A percentile compares a stretch with the other conserved stretches of the same genome.
phyloP scores from a whole-genome alignment of 805 yeast species.

The Candida sithepensis region DNA sequence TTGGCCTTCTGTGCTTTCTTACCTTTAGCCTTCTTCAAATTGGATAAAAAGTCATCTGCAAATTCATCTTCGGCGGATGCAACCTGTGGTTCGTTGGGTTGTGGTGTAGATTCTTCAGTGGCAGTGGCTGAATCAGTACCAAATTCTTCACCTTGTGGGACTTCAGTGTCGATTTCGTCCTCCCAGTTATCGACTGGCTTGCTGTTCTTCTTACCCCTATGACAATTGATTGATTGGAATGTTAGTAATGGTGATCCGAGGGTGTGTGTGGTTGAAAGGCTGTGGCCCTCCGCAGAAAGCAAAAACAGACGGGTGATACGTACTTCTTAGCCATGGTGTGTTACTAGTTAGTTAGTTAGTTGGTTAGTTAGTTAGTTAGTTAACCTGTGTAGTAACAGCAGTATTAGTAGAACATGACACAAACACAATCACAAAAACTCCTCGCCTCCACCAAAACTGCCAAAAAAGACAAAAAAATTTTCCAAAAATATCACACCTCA shows the following conservation, averaged over 20 bases:
- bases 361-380: too few species aligned
- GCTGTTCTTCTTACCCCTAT: constrained; percentile 59
- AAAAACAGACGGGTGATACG: constrained; percentile 8
- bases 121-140: constrained; percentile 24
- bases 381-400: too few species aligned
- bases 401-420: too few species aligned
- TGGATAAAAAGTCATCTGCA: constrained; percentile 74
- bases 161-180: constrained; percentile 57
- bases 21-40: constrained; percentile 74
- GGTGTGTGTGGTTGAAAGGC: too few species aligned
- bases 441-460: not conserved
- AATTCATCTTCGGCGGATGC: constrained; percentile 43
- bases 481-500: not conserved
- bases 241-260: too few species aligned
- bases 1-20: constrained; percentile 70
- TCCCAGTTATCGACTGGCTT: constrained; percentile 79
- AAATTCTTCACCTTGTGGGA: constrained; percentile 51
- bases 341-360: too few species aligned
- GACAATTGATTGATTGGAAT: too few species aligned
- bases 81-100: constrained; percentile 21
- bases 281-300: too few species aligned
- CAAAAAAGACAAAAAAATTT: not conserved
- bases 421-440: too few species aligned
- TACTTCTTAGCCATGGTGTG: constrained; percentile 51
- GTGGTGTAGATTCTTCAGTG: constrained; percentile 29